These are phyloP conservation scores for Fusarium transvaalense DNA, from an alignment of 2,329 filamentous ascomycete species.

Conservation along the genomic window DNA sequence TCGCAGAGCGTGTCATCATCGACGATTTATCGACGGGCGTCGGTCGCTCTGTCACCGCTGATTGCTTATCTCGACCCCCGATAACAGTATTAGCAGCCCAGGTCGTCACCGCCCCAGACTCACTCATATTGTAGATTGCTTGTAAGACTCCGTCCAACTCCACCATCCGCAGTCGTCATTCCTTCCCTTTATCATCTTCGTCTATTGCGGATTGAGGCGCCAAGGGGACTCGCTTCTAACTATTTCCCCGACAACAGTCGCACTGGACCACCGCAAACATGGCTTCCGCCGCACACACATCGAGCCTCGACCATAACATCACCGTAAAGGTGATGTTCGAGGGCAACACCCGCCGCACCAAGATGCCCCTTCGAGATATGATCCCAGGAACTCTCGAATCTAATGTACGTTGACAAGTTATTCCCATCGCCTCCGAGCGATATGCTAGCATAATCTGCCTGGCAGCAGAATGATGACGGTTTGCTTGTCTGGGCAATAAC, in stretches of 20 bases:
- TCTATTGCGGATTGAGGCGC: conserved; percentile 31
- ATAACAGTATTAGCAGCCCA: conserved; percentile 40
- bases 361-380: conserved; percentile 89
- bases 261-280: conserved; percentile 38
- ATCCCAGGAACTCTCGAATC: conserved; percentile 78
- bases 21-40: conserved; percentile 37
- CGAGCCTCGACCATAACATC: conserved; percentile 62
- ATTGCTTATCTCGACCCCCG: conserved; percentile 46
- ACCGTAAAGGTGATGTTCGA: conserved; percentile 87
- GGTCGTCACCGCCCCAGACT: conserved; percentile 46
- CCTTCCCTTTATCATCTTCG: conserved; percentile 35
- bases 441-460: not conserved
- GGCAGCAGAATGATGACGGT: not conserved
- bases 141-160: conserved; percentile 48
- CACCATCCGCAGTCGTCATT: conserved; percentile 40
- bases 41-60: conserved; percentile 44
- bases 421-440: not conserved
- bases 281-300: conserved; percentile 44
- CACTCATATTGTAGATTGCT: conserved; percentile 9
- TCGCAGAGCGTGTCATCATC: not conserved
- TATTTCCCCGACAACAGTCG: conserved; percentile 4
- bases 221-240: conserved; percentile 9
- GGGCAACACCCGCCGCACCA: conserved; percentile 83
- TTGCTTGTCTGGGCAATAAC: not conserved
- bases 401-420: conserved; percentile 75